These are phyloP conservation scores for Xylaria longipes DNA, from an alignment of 495 filamentous ascomycete genomes.

Conservation along the genomic window DNA sequence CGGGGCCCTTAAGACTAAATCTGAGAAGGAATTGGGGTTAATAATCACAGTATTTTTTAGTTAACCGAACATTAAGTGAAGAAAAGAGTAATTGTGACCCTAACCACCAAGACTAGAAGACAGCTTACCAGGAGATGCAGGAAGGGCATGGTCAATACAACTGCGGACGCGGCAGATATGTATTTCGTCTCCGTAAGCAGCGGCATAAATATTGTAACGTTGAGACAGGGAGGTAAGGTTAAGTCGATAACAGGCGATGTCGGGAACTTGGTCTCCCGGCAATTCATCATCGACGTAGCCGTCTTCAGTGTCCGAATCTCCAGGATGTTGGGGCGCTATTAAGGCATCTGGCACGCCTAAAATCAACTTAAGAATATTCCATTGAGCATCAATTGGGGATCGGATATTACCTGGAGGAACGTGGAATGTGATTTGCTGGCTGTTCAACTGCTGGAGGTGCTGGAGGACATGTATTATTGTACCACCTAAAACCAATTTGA, in stretches of 20 bases:
- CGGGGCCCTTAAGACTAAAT: slow-evolving; percentile 70
- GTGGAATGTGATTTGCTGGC: neutral
- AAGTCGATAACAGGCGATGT: slow-evolving; percentile 45
- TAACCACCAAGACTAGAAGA: neutral
- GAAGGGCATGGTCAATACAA: slow-evolving; percentile 65
- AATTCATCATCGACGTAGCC: slow-evolving; percentile 21
- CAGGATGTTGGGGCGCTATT: neutral
- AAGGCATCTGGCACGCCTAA: no score
- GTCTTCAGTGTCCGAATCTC: neutral
- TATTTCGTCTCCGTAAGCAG: slow-evolving; percentile 73
- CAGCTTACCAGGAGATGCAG: slow-evolving; percentile 52
- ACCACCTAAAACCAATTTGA: neutral
- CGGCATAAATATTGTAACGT: slow-evolving; percentile 70
- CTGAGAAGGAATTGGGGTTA: slow-evolving; percentile 24
- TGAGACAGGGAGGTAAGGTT: slow-evolving; percentile 60
- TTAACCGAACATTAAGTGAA: neutral
- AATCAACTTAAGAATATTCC: no score
- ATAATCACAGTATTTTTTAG: neutral
- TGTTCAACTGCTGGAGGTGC: neutral
- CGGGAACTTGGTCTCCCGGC: slow-evolving; percentile 37
- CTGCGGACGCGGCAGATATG: slow-evolving; percentile 76
- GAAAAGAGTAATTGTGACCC: neutral
- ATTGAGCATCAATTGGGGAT: no score
- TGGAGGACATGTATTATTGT: no score
- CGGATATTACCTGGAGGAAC: no score